Conservation (phyloP, 208 protist genomes). For the Trypanosomatidae sp. region DNA sequence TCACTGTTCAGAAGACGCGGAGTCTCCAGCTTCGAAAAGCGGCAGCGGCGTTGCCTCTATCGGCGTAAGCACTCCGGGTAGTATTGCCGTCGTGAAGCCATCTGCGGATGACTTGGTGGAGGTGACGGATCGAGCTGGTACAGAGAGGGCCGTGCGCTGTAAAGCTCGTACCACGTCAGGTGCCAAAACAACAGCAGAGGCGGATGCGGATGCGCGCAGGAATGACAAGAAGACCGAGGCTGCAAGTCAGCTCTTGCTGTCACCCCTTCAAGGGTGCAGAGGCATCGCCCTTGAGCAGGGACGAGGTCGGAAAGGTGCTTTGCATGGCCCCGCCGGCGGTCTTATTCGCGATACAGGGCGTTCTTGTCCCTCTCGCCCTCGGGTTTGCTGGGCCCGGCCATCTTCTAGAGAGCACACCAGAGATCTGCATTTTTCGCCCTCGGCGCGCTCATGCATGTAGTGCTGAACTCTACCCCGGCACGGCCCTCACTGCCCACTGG, state of each 20-base stretch:
- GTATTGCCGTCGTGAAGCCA: not conserved
- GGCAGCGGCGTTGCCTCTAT: not conserved
- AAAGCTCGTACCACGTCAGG: not conserved
- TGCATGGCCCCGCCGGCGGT: conserved; percentile 37
- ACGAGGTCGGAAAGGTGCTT: conserved; percentile 12
- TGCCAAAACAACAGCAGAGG: not conserved
- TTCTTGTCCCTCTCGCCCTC: not conserved
- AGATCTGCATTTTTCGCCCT: not conserved
- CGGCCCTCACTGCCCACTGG: too few species aligned
- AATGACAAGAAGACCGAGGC: not conserved
- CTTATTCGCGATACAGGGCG: conserved; percentile 48
- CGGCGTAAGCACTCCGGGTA: not conserved
- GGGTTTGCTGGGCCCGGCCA: not conserved
- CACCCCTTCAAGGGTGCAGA: not conserved
- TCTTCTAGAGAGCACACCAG: not conserved
- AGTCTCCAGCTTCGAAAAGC: not conserved
- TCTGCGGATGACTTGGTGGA: not conserved
- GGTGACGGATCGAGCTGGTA: not conserved
- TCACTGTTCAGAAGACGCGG: not conserved
- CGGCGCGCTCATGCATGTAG: not conserved
- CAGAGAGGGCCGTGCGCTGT: not conserved
- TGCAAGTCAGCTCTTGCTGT: not conserved
- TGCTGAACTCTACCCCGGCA: not conserved
- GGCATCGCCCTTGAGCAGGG: too few species aligned
- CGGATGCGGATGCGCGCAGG: not conserved